Evolutionary conservation across 805 yeast genomes (phyloP).

Genomic region (Saccharomycopsis javanensis): DNA sequence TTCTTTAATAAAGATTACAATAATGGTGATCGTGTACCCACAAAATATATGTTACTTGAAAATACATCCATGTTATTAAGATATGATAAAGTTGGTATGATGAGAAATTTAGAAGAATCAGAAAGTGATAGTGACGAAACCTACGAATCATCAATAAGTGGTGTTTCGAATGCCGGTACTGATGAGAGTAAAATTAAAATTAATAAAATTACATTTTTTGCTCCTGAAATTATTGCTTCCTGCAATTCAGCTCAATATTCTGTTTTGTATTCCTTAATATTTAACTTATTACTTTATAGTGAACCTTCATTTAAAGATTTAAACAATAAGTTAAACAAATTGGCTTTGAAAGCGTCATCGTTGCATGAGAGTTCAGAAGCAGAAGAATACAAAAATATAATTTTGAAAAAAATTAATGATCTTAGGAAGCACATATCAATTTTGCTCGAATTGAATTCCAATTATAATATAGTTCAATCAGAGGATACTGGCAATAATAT

Average conservation of each 20-base stretch:
- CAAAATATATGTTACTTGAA: conserved; percentile 46
- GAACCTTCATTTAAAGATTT: conserved; percentile 59
- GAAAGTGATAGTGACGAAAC: conserved; percentile 23
- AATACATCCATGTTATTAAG: conserved; percentile 54
- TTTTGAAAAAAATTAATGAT: conserved; percentile 36
- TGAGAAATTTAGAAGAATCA: conserved; percentile 7
- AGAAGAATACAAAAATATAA: conserved; percentile 12
- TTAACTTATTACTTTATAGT: conserved; percentile 56
- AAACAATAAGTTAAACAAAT: conserved; percentile 51
- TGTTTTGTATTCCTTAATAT: conserved; percentile 51
- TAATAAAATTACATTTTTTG: conserved; percentile 47
- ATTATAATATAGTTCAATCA: conserved; percentile 40
- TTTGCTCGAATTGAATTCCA: conserved; percentile 34
- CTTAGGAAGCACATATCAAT: conserved; percentile 41
- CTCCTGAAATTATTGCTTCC: conserved; percentile 57
- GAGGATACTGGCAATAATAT: conserved; percentile 40
- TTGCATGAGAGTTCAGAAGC: conserved; percentile 44
- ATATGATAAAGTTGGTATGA: conserved; percentile 40
- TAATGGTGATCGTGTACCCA: conserved; percentile 40
- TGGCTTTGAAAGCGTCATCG: conserved; percentile 55
- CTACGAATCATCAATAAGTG: neutral
- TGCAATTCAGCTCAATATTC: conserved; percentile 70
- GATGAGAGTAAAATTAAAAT: conserved; percentile 20
- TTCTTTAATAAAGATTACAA: conserved; percentile 74
- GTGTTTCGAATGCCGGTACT: neutral